Conservation (phyloP, 768 basidiomycete genomes). For the Mycena indigotica region DNA sequence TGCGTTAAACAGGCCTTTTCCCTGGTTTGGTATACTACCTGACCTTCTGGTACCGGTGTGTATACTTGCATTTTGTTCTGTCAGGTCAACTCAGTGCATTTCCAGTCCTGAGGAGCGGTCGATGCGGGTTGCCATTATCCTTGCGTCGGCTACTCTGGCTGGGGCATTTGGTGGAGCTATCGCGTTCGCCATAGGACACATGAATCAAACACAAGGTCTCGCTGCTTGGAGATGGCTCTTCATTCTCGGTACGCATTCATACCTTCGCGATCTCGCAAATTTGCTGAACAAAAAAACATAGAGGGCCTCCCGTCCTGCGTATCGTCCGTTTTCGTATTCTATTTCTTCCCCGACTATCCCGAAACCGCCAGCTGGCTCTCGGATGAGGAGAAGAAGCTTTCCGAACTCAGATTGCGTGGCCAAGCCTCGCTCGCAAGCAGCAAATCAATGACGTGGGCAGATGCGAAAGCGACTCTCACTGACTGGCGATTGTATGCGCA, state of each 20-base stretch:
- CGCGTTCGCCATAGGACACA: conserved; percentile 34
- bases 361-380: conserved; percentile 49
- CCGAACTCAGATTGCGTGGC: conserved; percentile 27
- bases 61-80: conserved; percentile 13
- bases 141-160: conserved; percentile 40
- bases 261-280: conserved; percentile 33
- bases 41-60: conserved; percentile 46
- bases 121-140: conserved; percentile 29
- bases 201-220: conserved; percentile 27
- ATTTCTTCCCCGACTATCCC: conserved; percentile 51
- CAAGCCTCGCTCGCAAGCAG: conserved; percentile 32
- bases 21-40: conserved; percentile 45
- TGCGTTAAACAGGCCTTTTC: conserved; percentile 41
- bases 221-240: conserved; percentile 33
- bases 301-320: conserved; percentile 51
- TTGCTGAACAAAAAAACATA: conserved; percentile 17
- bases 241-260: conserved; percentile 16
- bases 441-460: conserved; percentile 37
- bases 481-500: conserved; percentile 43
- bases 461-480: conserved; percentile 36
- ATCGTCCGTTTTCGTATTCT: conserved; percentile 32
- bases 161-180: conserved; percentile 37
- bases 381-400: conserved; percentile 42
- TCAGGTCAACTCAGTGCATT: not conserved
- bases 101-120: conserved; percentile 13